Base-by-base conservation (phyloP, 305 asterid genomes). In the Caryopteris hybrid region DNA sequence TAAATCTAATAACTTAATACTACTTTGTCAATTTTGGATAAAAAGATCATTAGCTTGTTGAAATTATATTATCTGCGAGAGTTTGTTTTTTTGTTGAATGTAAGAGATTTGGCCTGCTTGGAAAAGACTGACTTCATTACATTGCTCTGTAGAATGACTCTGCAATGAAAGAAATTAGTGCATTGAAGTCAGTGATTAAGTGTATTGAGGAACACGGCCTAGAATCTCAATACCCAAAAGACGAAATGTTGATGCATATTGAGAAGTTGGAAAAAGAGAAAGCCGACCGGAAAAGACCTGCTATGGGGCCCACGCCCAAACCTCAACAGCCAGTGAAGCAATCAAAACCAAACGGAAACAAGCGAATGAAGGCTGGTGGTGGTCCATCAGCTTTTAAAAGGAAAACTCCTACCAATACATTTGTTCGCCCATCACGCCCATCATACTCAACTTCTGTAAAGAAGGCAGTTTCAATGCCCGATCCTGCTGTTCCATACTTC, bases 121-220 rank as follows among this genome's bases (percentile, higher is more conserved):
- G 8, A 18, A n/a, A 51, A 61, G 61, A 67, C 79, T 71, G 8
- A 51, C 62, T 21, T 66, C 41, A 8, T 27, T 46, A 6, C 41
- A 66, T 72, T 66, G 48, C 47, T 70, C 47, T 71, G 78, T 64
- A 87, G 95, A 83, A 87, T 48, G 86, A 83, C 16, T 91, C 84
- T 1, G 74, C 74, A 4, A 76, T 68, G 64, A 85, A 77, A 70
- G 92, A 86, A 76, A 82, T 85, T 36, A 77, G 67, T 76, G 80
- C 86, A 25, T 52, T 88, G 69, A 88, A 77, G 72, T 71, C 85
- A 0, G 87, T 82, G 61, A 74, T 85, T 66, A 85, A 76, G 76
- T 79, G 75, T 75, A 72, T 88, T 12, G 86, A 85, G 61, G 90
- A 85, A 21, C 78, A 84, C 43, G 73, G 66, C 58, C 75, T 88